These are phyloP conservation scores for Aspergillus biplanus DNA, from an alignment of 495 filamentous ascomycete species.

Conservation along the genomic window DNA sequence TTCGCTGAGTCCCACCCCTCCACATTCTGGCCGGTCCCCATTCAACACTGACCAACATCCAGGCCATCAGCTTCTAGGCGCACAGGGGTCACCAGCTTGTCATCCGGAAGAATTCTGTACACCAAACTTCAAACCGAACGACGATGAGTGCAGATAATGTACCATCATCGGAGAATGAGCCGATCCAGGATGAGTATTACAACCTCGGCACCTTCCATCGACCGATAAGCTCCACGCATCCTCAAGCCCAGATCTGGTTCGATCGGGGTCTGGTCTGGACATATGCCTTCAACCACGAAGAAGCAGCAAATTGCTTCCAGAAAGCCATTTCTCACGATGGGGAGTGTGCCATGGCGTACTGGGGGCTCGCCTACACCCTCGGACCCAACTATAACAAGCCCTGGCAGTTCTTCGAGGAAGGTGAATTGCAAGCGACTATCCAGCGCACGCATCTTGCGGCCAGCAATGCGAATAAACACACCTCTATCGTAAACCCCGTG, in stretches of 20 bases:
- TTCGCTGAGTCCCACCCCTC: background rate
- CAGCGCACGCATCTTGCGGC: constrained; percentile 48
- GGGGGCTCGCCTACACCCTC: constrained; percentile 66
- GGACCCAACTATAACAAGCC: constrained; percentile 79
- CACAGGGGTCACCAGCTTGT: background rate
- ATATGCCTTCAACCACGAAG: constrained; percentile 37
- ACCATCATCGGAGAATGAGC: background rate
- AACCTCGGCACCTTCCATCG: constrained; percentile 57
- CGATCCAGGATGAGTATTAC: constrained; percentile 43
- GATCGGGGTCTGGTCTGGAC: constrained; percentile 34
- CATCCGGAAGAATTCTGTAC: background rate
- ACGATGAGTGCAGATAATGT: constrained; percentile 3
- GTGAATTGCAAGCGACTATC: constrained; percentile 54
- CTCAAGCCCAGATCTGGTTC: constrained; percentile 32
- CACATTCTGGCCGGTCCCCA: background rate
- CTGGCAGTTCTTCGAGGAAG: constrained; percentile 65
- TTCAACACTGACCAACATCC: background rate
- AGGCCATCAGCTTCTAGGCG: background rate
- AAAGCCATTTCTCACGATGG: constrained; percentile 56
- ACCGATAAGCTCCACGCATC: constrained; percentile 45
- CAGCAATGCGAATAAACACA: constrained; percentile 42
- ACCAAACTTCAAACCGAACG: background rate
- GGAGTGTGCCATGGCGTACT: constrained; percentile 64
- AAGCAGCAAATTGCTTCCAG: constrained; percentile 27
- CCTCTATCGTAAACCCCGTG: constrained; percentile 33